Conservation (phyloP, 108 stramenopile genomes). For the Fistulifera pelliculosa region DNA sequence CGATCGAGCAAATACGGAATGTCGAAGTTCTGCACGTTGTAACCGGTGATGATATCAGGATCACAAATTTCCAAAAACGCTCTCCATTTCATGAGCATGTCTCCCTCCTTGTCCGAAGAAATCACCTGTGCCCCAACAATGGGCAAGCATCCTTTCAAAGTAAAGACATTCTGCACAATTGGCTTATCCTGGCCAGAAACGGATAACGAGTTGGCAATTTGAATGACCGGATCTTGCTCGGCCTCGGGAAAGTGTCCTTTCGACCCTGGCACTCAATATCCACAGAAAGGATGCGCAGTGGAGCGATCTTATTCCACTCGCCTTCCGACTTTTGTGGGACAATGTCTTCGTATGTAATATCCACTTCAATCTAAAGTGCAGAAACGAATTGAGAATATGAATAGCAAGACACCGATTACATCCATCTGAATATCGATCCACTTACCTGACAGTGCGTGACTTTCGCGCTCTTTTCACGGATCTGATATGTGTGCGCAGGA, state of each 20-base stretch:
- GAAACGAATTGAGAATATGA: constrained; percentile 5
- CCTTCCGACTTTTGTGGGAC: constrained; percentile 85
- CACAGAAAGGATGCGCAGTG: constrained; percentile 89
- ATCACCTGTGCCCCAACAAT: constrained; percentile 98
- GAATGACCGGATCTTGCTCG: constrained; percentile 98
- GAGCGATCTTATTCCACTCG: constrained; percentile 95
- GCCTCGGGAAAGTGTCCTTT: constrained; percentile 95
- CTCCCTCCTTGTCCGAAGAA: constrained; percentile 84
- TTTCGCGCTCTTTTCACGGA: constrained; percentile 44
- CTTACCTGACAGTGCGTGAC: constrained; percentile 86
- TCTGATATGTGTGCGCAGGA: constrained; percentile 73
- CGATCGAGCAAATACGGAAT: constrained; percentile 97
- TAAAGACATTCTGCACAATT: constrained; percentile 92
- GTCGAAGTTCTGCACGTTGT: constrained; percentile 94
- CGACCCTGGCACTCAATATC: constrained; percentile 99
- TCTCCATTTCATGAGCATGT: constrained; percentile 91
- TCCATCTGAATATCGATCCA: neutral
- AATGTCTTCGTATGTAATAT: constrained; percentile 87
- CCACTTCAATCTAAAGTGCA: constrained; percentile 76
- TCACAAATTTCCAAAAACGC: constrained; percentile 85
- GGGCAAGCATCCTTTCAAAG: constrained; percentile 91
- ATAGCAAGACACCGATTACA: constrained; percentile 1
- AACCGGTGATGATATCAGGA: constrained; percentile 97
- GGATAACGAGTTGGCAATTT: constrained; percentile 93
- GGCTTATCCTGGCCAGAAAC: constrained; percentile 83